Evolutionary conservation across 345 rosid species (phyloP).

Genomic region (Hirschfeldia incana): DNA sequence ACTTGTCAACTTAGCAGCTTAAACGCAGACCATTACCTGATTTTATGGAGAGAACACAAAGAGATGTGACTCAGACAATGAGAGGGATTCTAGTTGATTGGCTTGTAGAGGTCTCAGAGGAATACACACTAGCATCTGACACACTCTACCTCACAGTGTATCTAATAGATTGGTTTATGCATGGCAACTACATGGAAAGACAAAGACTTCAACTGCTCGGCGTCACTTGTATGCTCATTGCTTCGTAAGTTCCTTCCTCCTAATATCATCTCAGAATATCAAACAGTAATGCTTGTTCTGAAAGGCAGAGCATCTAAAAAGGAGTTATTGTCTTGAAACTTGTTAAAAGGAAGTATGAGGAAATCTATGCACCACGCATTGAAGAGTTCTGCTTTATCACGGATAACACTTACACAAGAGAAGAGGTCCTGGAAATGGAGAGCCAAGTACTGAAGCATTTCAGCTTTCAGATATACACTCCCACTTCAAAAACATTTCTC

Average conservation of each 20-base stretch:
- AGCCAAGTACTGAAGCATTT: constrained; percentile 59
- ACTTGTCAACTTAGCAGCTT: constrained; percentile 51
- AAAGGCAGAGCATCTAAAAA: constrained; percentile 8
- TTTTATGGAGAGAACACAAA: constrained; percentile 73
- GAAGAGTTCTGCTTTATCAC: constrained; percentile 95
- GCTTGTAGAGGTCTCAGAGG: constrained; percentile 99
- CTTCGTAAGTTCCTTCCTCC: constrained; percentile 67
- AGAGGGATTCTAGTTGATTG: constrained; percentile 88
- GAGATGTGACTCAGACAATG: constrained; percentile 81
- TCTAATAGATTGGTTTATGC: constrained; percentile 78
- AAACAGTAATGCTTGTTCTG: neutral
- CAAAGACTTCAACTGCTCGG: constrained; percentile 89
- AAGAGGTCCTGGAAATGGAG: constrained; percentile 79
- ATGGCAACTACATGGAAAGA: constrained; percentile 68
- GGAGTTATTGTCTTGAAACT: constrained; percentile 2
- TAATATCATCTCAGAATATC: neutral
- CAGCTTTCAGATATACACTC: constrained; percentile 66
- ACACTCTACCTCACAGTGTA: constrained; percentile 82
- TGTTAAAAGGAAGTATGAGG: constrained; percentile 80
- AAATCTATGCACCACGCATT: constrained; percentile 74
- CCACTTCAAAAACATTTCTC: constrained; percentile 83
- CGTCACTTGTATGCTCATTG: constrained; percentile 90
- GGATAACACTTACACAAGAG: constrained; percentile 76
- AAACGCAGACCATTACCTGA: constrained; percentile 55
- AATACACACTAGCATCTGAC: constrained; percentile 79